A percentile compares a stretch with the other conserved stretches of the same genome.
These are phyloP conservation scores for Catunica adiposa DNA, from an alignment of 2,329 filamentous ascomycete species.

Conservation along the genomic window DNA sequence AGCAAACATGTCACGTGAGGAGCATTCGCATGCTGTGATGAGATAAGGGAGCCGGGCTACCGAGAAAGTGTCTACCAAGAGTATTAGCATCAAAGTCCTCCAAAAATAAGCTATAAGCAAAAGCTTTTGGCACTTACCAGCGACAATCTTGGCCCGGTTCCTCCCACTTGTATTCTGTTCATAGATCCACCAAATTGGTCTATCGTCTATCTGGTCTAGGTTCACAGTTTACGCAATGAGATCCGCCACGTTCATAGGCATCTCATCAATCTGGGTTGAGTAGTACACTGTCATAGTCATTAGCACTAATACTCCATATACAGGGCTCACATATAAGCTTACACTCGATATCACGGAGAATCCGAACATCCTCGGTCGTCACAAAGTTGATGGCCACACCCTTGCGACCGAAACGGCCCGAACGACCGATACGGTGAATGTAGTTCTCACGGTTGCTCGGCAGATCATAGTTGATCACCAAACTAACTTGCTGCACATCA, in stretches of 20 bases:
- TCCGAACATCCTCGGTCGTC: conserved; percentile 92
- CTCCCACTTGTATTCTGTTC: conserved; percentile 14
- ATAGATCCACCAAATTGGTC: conserved; percentile 3
- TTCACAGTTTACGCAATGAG: conserved; percentile 30
- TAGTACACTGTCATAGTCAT: conserved; percentile 54
- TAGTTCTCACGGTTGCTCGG: conserved; percentile 99
- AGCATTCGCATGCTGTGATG: not conserved
- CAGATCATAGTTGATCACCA: conserved; percentile 98
- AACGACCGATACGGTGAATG: conserved; percentile 94
- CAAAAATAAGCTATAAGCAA: too few species aligned
- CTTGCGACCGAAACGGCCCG: conserved; percentile 89
- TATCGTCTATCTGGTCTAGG: conserved; percentile 4
- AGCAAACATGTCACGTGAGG: not conserved
- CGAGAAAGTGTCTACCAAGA: too few species aligned
- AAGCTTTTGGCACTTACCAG: conserved; percentile 7
- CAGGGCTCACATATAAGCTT: conserved; percentile 23
- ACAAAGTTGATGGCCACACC: conserved; percentile 99
- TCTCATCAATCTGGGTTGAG: conserved; percentile 93
- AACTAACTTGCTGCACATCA: conserved; percentile 92
- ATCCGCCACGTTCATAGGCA: conserved; percentile 85
- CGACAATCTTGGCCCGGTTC: conserved; percentile 12
- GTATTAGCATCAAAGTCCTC: too few species aligned
- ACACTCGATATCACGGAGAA: conserved; percentile 92
- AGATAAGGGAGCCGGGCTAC: not conserved
- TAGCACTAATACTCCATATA: not conserved